phyloP scores from a whole-genome alignment of 192 early-diverging fungal genomes.

The Lunasporangiospora selenospora region DNA sequence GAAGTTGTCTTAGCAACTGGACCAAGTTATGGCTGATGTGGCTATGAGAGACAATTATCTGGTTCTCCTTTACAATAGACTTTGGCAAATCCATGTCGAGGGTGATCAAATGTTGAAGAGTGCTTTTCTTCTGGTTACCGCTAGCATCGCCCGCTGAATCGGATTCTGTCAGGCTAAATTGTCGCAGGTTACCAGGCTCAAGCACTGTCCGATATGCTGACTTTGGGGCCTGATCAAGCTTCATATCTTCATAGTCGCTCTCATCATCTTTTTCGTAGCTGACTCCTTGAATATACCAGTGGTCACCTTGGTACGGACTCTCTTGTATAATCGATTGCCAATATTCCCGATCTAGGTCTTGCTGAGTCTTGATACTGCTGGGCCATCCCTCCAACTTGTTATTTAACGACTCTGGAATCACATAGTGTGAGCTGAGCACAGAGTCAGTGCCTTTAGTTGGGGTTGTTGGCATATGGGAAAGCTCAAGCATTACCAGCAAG shows the following conservation, averaged over 20 bases:
- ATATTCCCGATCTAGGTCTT: conserved; percentile 20
- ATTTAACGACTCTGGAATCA: conserved; percentile 2
- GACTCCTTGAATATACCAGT: conserved; percentile 13
- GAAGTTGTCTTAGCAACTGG: conserved; percentile 10
- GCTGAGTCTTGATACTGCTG: conserved; percentile 14
- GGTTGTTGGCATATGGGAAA: conserved; percentile 24
- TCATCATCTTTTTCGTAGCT: conserved; percentile 3
- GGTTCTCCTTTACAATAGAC: too few species aligned
- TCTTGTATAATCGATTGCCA: conserved; percentile 25
- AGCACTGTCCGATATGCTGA: too few species aligned
- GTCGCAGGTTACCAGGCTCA: conserved; percentile 1
- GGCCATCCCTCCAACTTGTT: not conserved
- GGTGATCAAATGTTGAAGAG: not conserved
- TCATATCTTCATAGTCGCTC: conserved; percentile 44
- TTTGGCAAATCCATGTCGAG: not conserved
- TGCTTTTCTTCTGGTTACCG: not conserved
- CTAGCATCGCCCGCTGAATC: not conserved
- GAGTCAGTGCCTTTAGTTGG: conserved; percentile 12
- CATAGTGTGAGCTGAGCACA: too few species aligned
- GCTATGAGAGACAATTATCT: too few species aligned
- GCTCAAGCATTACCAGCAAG: conserved; percentile 16
- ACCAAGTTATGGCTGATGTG: not conserved
- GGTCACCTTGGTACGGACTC: conserved; percentile 20
- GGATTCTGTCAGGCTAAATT: not conserved
- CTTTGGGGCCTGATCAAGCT: conserved; percentile 22